Percentiles rank a stretch among this genome's conserved stretches.
phyloP scores from a whole-genome alignment of 2,329 filamentous ascomycete species.

The Fusarium coffeatum region DNA sequence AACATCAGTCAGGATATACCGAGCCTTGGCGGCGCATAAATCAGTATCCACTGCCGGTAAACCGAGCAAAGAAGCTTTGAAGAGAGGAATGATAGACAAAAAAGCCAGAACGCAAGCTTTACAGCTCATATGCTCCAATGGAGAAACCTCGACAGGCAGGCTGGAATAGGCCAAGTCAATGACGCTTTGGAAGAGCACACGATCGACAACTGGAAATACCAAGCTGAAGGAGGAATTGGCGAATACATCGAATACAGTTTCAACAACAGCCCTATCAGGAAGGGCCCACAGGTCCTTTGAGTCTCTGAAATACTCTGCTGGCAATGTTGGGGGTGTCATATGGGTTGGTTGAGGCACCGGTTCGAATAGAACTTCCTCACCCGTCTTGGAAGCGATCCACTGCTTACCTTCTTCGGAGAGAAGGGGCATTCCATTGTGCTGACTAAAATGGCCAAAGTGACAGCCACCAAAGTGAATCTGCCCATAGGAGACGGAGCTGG shows the following conservation, averaged over 20 bases:
- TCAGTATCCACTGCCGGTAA: constrained; percentile 54
- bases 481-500: constrained; percentile 33
- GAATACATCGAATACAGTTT: constrained; percentile 42
- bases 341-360: background rate
- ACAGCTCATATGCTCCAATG: constrained; percentile 50
- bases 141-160: background rate
- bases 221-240: constrained; percentile 53
- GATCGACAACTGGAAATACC: constrained; percentile 63
- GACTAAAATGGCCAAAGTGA: constrained; percentile 42
- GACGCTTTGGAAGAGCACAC: constrained; percentile 58
- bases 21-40: constrained; percentile 54
- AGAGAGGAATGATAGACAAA: constrained; percentile 50
- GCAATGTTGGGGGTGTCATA: background rate
- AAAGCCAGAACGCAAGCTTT: constrained; percentile 64
- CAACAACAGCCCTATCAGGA: constrained; percentile 44
- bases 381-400: constrained; percentile 39
- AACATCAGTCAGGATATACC: constrained; percentile 56
- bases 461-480: constrained; percentile 42
- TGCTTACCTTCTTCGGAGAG: constrained; percentile 37
- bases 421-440: constrained; percentile 41
- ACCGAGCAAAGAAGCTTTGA: constrained; percentile 29
- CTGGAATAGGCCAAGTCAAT: constrained; percentile 58
- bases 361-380: constrained; percentile 17
- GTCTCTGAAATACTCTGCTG: constrained; percentile 1
- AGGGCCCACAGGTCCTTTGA: constrained; percentile 23